Conservation (phyloP, 495 filamentous ascomycete genomes). For the Endocarpon pusillum region DNA sequence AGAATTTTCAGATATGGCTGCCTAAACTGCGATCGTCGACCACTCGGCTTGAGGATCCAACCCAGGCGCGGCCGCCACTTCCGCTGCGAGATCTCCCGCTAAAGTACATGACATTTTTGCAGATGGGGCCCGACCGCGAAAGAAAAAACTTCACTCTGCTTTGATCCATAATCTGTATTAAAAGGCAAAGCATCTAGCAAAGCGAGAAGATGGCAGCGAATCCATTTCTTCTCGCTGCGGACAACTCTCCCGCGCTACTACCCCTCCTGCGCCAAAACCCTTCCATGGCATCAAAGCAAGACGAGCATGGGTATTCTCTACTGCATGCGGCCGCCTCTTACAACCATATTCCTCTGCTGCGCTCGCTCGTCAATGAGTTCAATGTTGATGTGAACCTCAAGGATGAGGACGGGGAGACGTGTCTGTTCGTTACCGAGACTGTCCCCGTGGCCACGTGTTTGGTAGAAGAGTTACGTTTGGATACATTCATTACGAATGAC, state of each 20-base stretch:
- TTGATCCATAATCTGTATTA: no score
- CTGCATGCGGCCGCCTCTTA: slow-evolving; percentile 88
- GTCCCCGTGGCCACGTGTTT: slow-evolving; percentile 57
- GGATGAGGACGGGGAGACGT: slow-evolving; percentile 83
- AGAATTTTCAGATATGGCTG: no score
- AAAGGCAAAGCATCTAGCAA: no score
- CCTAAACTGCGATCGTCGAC: no score
- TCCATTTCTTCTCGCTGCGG: slow-evolving; percentile 61
- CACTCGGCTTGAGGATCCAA: no score
- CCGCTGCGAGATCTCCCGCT: no score
- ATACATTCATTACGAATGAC: slow-evolving; percentile 40
- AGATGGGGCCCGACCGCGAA: no score
- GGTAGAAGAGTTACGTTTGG: slow-evolving; percentile 64
- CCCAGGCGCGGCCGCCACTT: no score
- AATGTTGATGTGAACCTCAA: slow-evolving; percentile 58
- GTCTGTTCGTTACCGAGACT: slow-evolving; percentile 70
- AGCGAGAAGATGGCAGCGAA: no score
- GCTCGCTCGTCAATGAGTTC: slow-evolving; percentile 58
- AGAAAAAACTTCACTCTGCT: no score
- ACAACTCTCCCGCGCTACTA: slow-evolving; percentile 48
- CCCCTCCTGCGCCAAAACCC: slow-evolving; percentile 49
- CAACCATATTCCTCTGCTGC: slow-evolving; percentile 64
- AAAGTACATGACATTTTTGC: no score
- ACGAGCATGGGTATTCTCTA: slow-evolving; percentile 77
- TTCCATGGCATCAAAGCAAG: slow-evolving; percentile 47